These are phyloP conservation scores for Exophiala lecanii-corni DNA, from an alignment of 2,329 filamentous ascomycete species.

Conservation along the genomic window DNA sequence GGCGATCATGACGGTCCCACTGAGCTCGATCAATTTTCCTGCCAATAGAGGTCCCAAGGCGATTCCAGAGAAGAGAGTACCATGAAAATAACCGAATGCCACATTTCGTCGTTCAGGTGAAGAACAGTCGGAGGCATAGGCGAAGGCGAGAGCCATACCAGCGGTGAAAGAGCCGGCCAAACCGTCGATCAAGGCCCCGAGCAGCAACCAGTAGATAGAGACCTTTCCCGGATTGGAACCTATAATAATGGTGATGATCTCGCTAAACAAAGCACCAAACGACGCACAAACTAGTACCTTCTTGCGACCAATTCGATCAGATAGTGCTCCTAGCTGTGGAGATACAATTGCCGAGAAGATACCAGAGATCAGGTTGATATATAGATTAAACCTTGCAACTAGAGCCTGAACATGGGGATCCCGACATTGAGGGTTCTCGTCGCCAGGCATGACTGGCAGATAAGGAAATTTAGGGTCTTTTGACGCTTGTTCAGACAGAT, in stretches of 20 bases:
- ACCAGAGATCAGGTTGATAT: constrained; percentile 69
- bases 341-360: constrained; percentile 73
- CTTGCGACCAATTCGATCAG: constrained; percentile 79
- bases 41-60: constrained; percentile 79
- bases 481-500: constrained; percentile 65
- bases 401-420: constrained; percentile 71
- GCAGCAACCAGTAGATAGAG: constrained; percentile 71
- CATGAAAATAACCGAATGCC: constrained; percentile 84
- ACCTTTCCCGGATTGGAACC: constrained; percentile 69
- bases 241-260: constrained; percentile 72
- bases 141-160: constrained; percentile 71
- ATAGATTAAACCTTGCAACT: constrained; percentile 73
- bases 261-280: constrained; percentile 66
- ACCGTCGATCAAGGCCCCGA: constrained; percentile 75
- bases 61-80: constrained; percentile 81
- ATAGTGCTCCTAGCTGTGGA: constrained; percentile 77
- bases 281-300: constrained; percentile 69
- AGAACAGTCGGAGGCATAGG: constrained; percentile 87
- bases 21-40: constrained; percentile 71
- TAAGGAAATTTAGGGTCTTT: constrained; percentile 57
- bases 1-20: constrained; percentile 69
- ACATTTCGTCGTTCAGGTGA: constrained; percentile 73
- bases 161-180: constrained; percentile 84
- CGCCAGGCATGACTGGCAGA: constrained; percentile 61
- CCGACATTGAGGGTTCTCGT: constrained; percentile 72